Base-by-base conservation (phyloP, 257 asterid genomes). In the Hygrophila difformis region DNA sequence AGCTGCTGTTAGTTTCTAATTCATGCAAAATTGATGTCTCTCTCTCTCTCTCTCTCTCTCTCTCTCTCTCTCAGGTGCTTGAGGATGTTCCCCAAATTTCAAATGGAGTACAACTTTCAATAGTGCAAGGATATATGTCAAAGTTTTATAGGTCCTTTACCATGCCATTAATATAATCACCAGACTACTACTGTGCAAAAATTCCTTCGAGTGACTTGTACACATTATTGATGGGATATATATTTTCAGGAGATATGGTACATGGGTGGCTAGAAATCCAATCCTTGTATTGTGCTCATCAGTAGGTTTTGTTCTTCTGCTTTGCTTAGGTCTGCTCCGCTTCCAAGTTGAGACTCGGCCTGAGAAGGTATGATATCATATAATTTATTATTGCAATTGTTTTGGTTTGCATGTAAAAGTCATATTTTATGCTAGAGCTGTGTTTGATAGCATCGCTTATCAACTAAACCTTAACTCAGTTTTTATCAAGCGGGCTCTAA, bases 231-330 rank as follows among this genome's bases (percentile, higher is more conserved):
- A 37, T 43, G 21, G 24, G 51, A 43, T 58, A 38, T 46, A 40
- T 55, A 1, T 49, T 76, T 66, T 62, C 91, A 91, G 99, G 99
- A 75, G 73, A 75, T 91, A 91, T 40, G 99, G 99, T 43, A 86
- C 97, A 50, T 82, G 92, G 95, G 99, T 91, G 63, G 99, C 99
- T 34, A 80, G 99, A 71, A 74, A 86, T 74, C 96, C 97, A 13
- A 16, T 60, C 46, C 86, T 82, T 51, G 94, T 91, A 20, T 57
- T 91, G 71, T 86, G 92, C 61, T 80, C 86, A 2, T 91, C 99
- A 4, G 59, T 86, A 66, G 74, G 63, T 47, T 39, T 83, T 24
- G 85, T 86, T 68, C 73, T 80, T 47, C 64, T 78, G 63, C 93
- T 91, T 56, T 91, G 95, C 79, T 63, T 91, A 40, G 97, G 99